Base-by-base conservation (phyloP, 2,329 filamentous ascomycete species). In the Penicillium sp. region DNA sequence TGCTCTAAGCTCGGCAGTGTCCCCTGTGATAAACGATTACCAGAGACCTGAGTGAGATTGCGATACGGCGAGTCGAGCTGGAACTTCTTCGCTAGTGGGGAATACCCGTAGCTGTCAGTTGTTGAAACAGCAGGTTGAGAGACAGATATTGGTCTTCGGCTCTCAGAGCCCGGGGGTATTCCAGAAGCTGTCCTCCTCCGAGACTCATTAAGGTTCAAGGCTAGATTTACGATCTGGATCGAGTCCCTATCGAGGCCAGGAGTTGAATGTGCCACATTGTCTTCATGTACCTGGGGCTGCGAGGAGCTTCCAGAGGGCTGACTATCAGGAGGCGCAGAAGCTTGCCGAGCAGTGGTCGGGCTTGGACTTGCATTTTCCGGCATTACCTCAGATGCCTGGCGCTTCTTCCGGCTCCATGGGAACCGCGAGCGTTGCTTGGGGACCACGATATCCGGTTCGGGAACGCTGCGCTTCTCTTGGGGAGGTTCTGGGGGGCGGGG, bases 161-260 rank as follows among this genome's bases (percentile, higher is more conserved):
- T 63, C 15, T 53, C 62, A 59, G 59, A 64, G 80, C 79, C 32
- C 64, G 80, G 48, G 62, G 80, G 57, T 69, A 77, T 66, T 65
- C 82, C 68, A 73, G 78, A 68, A 74, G 79, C 67, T 72, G 81
- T 53, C 75, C 86, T 69, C 77, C 77, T 63, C 81, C 81, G 56
- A 82, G 81, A 62, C 68, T 96, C 88, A 72, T 87, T 95, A 43
- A 97, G 71, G 56, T 85, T 93, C 59, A 97, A 71, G 1, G 91
- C 91, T 79, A 97, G 87, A 62, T 89, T 89, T 37, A 97, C 88
- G 56, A 97, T 94, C 67, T 95, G 87, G 4, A 85, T 81, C 7
- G 90, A 85, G 62, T 96, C 90, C 52, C 85, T 77, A 60, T 88
- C 82, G 19, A 86, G 64, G 6, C 69, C 74, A 41, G 63, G 45